A percentile compares a stretch with the other conserved stretches of the same genome.
Conservation (phyloP, 2,329 filamentous ascomycete genomes). For the Bipolaris zeicola region DNA sequence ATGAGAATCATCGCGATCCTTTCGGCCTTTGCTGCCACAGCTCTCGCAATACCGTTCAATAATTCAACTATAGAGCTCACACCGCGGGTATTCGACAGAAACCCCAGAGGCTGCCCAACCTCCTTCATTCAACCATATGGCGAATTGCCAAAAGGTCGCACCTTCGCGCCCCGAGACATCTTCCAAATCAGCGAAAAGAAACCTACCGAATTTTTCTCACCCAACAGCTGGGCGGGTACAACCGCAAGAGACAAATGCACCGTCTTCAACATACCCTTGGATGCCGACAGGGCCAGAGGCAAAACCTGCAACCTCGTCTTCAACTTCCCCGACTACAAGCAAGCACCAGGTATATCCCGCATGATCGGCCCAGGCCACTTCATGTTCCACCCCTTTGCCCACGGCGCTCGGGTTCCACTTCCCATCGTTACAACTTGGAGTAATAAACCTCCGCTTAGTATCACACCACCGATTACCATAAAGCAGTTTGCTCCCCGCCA, state of each 20-base stretch:
- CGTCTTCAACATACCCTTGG: slow-evolving; percentile 38
- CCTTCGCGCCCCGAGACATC: slow-evolving; percentile 26
- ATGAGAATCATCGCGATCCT: slow-evolving; percentile 42
- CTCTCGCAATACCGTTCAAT: slow-evolving; percentile 29
- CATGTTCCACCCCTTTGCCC: slow-evolving; percentile 31
- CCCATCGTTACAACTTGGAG: slow-evolving; percentile 28
- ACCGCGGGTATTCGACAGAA: background rate
- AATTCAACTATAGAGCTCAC: slow-evolving; percentile 24
- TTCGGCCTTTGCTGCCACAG: slow-evolving; percentile 43
- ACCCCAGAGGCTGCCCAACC: slow-evolving; percentile 23
- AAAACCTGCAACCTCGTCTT: slow-evolving; percentile 42
- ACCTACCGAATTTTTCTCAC: slow-evolving; percentile 27
- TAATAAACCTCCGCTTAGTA: slow-evolving; percentile 27
- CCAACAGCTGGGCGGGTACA: slow-evolving; percentile 23
- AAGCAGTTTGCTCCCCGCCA: slow-evolving; percentile 28
- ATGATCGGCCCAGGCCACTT: slow-evolving; percentile 25
- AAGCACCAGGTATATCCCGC: background rate
- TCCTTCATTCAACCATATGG: slow-evolving; percentile 29
- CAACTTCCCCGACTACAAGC: slow-evolving; percentile 26
- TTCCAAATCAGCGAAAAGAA: slow-evolving; percentile 28
- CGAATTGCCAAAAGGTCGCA: slow-evolving; percentile 24
- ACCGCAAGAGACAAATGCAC: slow-evolving; percentile 39
- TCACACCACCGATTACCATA: slow-evolving; percentile 26
- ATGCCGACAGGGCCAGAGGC: slow-evolving; percentile 24
- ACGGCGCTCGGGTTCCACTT: slow-evolving; percentile 25